Conservation (phyloP, 2,329 filamentous ascomycete genomes). For the Ophiostoma sp. region DNA sequence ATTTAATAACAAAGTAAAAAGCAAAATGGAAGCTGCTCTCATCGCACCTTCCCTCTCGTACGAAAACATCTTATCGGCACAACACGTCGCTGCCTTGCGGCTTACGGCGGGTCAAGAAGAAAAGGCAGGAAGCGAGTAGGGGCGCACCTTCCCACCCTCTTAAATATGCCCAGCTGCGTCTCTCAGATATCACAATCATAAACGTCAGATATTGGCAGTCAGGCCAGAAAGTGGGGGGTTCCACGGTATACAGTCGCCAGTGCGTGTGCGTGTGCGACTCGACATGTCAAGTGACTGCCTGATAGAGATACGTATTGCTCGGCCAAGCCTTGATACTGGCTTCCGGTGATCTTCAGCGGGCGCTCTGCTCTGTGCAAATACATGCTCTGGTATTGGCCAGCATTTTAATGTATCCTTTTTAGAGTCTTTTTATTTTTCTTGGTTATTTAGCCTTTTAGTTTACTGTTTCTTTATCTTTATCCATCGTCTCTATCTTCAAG, state of each 20-base stretch:
- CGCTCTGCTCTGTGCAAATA: background rate
- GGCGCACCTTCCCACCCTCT: slow-evolving; percentile 6
- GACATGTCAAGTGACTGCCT: background rate
- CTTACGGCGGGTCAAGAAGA: slow-evolving; percentile 1
- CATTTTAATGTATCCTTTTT: background rate
- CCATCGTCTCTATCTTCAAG: no score
- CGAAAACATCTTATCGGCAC: background rate
- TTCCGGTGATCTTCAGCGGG: background rate
- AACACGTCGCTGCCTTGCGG: background rate
- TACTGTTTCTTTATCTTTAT: background rate
- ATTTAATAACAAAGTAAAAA: background rate
- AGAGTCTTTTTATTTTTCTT: background rate
- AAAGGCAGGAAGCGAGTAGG: slow-evolving; percentile 3
- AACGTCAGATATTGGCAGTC: background rate
- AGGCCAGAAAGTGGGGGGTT: background rate
- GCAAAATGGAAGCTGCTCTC: background rate
- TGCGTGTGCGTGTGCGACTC: background rate
- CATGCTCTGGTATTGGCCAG: background rate
- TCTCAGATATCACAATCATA: slow-evolving; percentile 1
- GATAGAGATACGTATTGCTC: background rate
- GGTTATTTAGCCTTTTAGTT: background rate
- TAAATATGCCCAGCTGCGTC: background rate
- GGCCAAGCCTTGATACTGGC: background rate
- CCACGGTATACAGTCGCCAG: background rate
- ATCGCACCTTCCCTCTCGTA: background rate